phyloP scores from a whole-genome alignment of 352 stramenopile genomes.

The Phytophthora tubulina region DNA sequence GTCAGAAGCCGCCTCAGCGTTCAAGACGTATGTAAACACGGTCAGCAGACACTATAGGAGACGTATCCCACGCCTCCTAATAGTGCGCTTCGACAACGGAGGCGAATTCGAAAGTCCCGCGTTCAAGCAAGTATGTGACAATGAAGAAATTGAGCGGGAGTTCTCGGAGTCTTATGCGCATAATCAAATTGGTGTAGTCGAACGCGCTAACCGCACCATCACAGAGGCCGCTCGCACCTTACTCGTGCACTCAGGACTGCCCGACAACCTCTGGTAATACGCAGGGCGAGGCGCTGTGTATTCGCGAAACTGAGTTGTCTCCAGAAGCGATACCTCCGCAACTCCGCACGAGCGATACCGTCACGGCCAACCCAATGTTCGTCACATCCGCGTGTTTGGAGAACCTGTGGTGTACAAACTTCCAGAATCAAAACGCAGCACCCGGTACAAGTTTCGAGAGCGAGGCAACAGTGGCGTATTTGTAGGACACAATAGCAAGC shows the following conservation, averaged over 20 bases:
- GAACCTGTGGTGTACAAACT: too few species aligned
- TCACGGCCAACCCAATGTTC: too few species aligned
- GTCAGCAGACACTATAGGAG: neutral
- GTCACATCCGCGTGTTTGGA: too few species aligned
- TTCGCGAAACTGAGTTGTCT: neutral
- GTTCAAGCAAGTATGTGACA: neutral
- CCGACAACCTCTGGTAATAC: constrained; percentile 11
- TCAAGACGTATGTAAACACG: neutral
- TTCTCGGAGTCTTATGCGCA: neutral
- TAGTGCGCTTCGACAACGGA: neutral
- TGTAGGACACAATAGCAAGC: too few species aligned
- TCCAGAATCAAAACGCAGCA: too few species aligned
- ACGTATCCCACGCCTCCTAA: neutral
- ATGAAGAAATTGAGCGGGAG: neutral
- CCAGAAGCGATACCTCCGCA: neutral
- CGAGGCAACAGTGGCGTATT: too few species aligned
- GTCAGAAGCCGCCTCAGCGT: neutral
- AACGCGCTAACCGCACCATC: neutral
- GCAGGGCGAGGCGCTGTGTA: neutral
- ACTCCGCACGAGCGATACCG: neutral
- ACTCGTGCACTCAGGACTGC: neutral
- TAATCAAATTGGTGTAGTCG: neutral
- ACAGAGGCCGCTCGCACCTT: neutral
- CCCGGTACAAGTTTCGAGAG: too few species aligned
- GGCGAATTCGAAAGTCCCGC: neutral